These are phyloP conservation scores for Gyrodon lividus DNA, from an alignment of 768 basidiomycete genomes.

Conservation along the genomic window DNA sequence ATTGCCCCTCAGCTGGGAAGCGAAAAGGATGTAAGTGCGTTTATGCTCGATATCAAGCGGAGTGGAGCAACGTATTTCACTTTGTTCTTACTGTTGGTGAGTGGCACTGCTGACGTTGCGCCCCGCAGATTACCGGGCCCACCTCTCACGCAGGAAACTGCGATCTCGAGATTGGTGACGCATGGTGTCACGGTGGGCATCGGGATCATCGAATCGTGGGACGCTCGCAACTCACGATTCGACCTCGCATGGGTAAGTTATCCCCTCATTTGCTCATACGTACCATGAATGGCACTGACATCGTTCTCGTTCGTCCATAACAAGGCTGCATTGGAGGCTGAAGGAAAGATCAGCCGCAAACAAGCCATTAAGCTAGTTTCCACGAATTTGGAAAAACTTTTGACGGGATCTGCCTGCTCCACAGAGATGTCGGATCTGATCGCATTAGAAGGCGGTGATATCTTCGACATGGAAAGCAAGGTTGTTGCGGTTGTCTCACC, in stretches of 20 bases:
- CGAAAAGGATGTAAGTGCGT: slow-evolving; percentile 26
- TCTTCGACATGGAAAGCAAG: slow-evolving; percentile 36
- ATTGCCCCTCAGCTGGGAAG: slow-evolving; percentile 70
- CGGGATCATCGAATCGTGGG: slow-evolving; percentile 60
- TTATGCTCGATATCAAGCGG: neutral
- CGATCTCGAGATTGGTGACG: slow-evolving; percentile 53
- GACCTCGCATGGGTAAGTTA: slow-evolving; percentile 72
- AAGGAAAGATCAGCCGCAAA: slow-evolving; percentile 33
- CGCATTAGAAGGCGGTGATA: slow-evolving; percentile 35
- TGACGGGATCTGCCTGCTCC: slow-evolving; percentile 3
- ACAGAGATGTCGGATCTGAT: slow-evolving; percentile 45
- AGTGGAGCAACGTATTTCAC: neutral
- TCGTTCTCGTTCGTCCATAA: neutral
- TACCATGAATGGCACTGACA: slow-evolving; percentile 1
- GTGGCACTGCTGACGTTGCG: neutral
- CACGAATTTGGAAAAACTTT: slow-evolving; percentile 48
- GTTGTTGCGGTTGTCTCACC: slow-evolving; percentile 36
- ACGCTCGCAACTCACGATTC: slow-evolving; percentile 69
- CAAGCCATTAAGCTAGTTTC: slow-evolving; percentile 49
- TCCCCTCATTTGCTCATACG: slow-evolving; percentile 27
- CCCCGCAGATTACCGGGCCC: slow-evolving; percentile 13
- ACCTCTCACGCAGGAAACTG: slow-evolving; percentile 37
- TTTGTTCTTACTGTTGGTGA: neutral
- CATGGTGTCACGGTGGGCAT: slow-evolving; percentile 69
- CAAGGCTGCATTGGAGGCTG: slow-evolving; percentile 36